Evolutionary conservation across 2,329 filamentous ascomycete genomes (phyloP), one percentile per base, ranked within the genome.

Genomic region (Pseudocercospora macadamiae): DNA sequence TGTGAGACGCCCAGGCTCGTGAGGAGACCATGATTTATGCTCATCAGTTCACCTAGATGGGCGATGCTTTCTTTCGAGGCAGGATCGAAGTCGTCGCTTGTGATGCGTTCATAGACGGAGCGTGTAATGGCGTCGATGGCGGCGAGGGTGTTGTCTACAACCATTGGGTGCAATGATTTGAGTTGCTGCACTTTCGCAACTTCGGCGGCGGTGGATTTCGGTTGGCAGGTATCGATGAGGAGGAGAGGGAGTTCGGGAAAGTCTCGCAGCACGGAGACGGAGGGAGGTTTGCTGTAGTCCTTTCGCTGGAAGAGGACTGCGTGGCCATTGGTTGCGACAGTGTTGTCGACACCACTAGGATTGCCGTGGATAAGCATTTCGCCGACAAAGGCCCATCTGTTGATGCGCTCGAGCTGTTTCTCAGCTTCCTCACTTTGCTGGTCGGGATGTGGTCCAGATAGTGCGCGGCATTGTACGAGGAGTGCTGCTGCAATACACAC

Each of bases 321-420:
- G 77, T 96, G 97, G 57, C 95, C 95, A 69, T 96, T 90, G 10
- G 93, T 90, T 10, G 93, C 84, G 25, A 99, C 93, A 2, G 95
- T 99, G 75, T 99, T 99, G 77, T 99, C 95, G 42, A 99, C 91
- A 0, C 95, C 95, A 0, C 91, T 96, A 0, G 95, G 95, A 71
- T 96, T 97, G 34, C 93, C 95, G 72, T 99, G 95, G 63, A 97
- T 97, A 76, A 92, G 95, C 86, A 97, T 89, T 75, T 99, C 95
- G 21, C 89, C 89, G 0, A 99, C 95, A 75, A 97, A 97, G 0
- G 95, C 93, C 95, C 96, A 99, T 62, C 90, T 85, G 75, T 99
- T 99, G 77, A 99, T 97, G 64, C 93, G 87, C 77, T 97, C 93
- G 26, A 97, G 84, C 73, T 99, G 93, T 42, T 92, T 77, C 60